These are phyloP conservation scores for Hypoxylon fragiforme DNA, from an alignment of 495 filamentous ascomycete genomes.

Conservation along the genomic window DNA sequence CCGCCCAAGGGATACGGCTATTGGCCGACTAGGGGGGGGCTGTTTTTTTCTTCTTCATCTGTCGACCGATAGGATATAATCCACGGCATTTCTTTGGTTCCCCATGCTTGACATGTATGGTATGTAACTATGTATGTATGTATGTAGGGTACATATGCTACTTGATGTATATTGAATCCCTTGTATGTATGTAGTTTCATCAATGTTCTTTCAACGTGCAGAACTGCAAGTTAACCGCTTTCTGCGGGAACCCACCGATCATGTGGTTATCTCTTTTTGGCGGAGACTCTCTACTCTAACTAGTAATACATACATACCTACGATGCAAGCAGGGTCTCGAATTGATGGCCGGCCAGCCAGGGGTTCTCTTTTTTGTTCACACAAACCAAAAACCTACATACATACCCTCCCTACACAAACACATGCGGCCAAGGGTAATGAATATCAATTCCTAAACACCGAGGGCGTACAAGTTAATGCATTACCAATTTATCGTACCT, in stretches of 20 bases:
- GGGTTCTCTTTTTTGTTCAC: conserved; percentile 21
- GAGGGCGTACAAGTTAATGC: too few species aligned
- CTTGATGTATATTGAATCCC: too few species aligned
- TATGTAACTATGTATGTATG: too few species aligned
- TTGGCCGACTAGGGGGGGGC: conserved; percentile 8
- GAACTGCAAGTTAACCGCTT: conserved; percentile 21
- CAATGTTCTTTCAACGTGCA: too few species aligned
- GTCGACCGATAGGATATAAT: conserved; percentile 1
- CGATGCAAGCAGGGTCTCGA: conserved; percentile 34
- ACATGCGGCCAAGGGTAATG: too few species aligned
- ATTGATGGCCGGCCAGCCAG: conserved; percentile 18
- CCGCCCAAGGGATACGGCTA: not conserved
- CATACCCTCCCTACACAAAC: conserved; percentile 6
- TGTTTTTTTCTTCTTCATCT: not conserved
- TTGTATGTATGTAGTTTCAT: too few species aligned
- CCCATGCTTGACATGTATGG: conserved; percentile 6
- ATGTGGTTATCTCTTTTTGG: conserved; percentile 29
- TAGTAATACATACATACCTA: too few species aligned
- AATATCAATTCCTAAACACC: too few species aligned
- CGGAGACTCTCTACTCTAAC: conserved; percentile 30
- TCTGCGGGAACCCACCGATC: conserved; percentile 33
- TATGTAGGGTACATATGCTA: too few species aligned
- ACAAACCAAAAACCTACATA: too few species aligned
- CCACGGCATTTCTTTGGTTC: not conserved
- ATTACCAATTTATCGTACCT: too few species aligned